phyloP scores from a whole-genome alignment of 1,139 yeast species.

The Yamadazyma atlantica region DNA sequence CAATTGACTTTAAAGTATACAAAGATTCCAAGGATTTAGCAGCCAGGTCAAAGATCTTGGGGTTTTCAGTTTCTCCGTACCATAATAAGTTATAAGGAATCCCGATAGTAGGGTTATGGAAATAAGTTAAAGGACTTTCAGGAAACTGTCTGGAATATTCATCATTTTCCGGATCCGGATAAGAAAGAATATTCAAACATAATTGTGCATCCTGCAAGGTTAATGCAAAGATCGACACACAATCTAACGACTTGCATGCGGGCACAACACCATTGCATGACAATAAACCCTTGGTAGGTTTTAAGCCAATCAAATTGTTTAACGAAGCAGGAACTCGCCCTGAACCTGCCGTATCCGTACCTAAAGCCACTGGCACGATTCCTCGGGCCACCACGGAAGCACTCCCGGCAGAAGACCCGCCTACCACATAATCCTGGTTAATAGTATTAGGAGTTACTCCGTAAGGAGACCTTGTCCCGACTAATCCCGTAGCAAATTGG shows the following conservation, averaged over 20 bases:
- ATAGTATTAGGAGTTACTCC: conserved; percentile 84
- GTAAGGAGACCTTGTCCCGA: conserved; percentile 92
- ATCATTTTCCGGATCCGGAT: conserved; percentile 69
- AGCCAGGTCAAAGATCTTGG: conserved; percentile 62
- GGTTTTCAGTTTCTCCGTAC: conserved; percentile 80
- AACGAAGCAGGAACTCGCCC: conserved; percentile 98
- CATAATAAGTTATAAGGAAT: conserved; percentile 73
- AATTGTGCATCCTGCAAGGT: conserved; percentile 81
- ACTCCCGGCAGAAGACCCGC: conserved; percentile 97
- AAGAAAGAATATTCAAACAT: conserved; percentile 66
- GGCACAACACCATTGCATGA: conserved; percentile 91
- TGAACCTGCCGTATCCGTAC: conserved; percentile 98
- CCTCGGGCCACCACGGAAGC: conserved; percentile 89
- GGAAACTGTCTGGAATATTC: conserved; percentile 82
- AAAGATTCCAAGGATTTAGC: conserved; percentile 49
- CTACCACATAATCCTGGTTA: conserved; percentile 73
- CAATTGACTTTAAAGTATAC: conserved; percentile 62
- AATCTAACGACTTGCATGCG: conserved; percentile 94
- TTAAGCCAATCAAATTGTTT: conserved; percentile 86
- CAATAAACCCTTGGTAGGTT: conserved; percentile 87
- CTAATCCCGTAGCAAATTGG: conserved; percentile 96
- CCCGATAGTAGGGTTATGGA: conserved; percentile 64
- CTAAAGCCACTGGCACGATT: conserved; percentile 81
- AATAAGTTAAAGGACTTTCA: conserved; percentile 57
- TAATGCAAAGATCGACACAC: conserved; percentile 81